phyloP scores from a whole-genome alignment of 805 yeast species.

The Jamesozyma jinghongensis region DNA sequence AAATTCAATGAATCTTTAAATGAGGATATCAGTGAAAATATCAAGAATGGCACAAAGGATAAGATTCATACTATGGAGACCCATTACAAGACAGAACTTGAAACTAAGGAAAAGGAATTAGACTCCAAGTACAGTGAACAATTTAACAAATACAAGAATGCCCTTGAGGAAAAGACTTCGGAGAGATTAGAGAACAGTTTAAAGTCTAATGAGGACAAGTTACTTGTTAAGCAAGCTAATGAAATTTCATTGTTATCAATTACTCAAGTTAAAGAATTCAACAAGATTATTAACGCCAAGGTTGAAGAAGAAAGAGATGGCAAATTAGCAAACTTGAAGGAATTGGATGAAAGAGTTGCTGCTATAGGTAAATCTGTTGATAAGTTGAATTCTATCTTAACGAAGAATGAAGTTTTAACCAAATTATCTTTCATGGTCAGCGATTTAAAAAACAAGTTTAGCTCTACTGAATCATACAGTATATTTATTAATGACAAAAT shows the following conservation, averaged over 20 bases:
- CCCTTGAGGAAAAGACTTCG: slow-evolving; percentile 51
- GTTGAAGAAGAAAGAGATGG: slow-evolving; percentile 72
- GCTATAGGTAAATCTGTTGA: slow-evolving; percentile 36
- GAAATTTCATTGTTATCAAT: slow-evolving; percentile 57
- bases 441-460: slow-evolving; percentile 16
- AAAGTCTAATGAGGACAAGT: slow-evolving; percentile 53
- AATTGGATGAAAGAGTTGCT: slow-evolving; percentile 45
- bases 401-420: slow-evolving; percentile 32
- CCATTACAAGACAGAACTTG: slow-evolving; percentile 17
- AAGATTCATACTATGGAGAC: slow-evolving; percentile 16
- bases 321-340: slow-evolving; percentile 59
- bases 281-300: slow-evolving; percentile 44
- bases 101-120: slow-evolving; percentile 43
- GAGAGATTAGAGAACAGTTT: slow-evolving; percentile 54
- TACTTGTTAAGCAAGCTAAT: slow-evolving; percentile 65
- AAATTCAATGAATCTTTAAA: slow-evolving; percentile 12
- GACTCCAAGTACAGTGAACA: slow-evolving; percentile 52
- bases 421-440: slow-evolving; percentile 20
- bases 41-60: slow-evolving; percentile 12
- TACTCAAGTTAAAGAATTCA: slow-evolving; percentile 60
- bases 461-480: slow-evolving; percentile 14
- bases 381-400: slow-evolving; percentile 33
- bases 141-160: slow-evolving; percentile 51
- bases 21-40: slow-evolving; percentile 9
- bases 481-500: slow-evolving; percentile 33